These are phyloP conservation scores for Emergomyces pasteurianus DNA, from an alignment of 2,329 filamentous ascomycete genomes.

Conservation along the genomic window DNA sequence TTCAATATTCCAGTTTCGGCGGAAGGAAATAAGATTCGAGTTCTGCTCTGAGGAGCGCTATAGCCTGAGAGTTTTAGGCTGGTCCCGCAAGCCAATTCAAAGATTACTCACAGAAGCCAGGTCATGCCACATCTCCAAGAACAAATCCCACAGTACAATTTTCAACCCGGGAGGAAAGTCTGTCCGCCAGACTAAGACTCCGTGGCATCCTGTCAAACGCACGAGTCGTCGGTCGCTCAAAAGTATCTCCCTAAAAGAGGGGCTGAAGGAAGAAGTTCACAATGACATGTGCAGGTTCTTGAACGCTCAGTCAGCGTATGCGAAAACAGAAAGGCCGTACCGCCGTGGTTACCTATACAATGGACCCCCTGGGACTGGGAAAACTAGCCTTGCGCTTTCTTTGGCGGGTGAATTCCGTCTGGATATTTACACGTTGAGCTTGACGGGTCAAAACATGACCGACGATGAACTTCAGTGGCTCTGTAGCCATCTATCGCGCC, in stretches of 20 bases:
- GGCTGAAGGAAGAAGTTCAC: not conserved
- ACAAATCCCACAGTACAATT: not conserved
- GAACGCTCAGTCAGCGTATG: not conserved
- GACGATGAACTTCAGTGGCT: not conserved
- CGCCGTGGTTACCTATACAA: not conserved
- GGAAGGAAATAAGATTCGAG: not conserved
- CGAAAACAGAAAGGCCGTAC: not conserved
- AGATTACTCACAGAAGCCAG: not conserved
- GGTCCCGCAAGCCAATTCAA: not conserved
- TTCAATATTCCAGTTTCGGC: not conserved
- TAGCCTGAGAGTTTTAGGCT: not conserved
- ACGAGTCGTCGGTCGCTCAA: not conserved
- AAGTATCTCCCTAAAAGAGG: not conserved
- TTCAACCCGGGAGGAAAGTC: not conserved
- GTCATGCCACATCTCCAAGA: not conserved
- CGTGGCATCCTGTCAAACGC: constrained; percentile 17
- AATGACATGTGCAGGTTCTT: not conserved
- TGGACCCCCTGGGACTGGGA: not conserved
- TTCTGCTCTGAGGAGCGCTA: not conserved
- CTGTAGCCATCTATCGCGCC: not conserved
- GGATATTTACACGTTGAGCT: not conserved
- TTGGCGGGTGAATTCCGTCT: not conserved
- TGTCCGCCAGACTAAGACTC: not conserved
- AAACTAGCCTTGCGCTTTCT: not conserved
- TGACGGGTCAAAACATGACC: not conserved